Evolutionary conservation across 2,329 filamentous ascomycete species (phyloP).

Genomic region (Pestalotiopsis sp.): DNA sequence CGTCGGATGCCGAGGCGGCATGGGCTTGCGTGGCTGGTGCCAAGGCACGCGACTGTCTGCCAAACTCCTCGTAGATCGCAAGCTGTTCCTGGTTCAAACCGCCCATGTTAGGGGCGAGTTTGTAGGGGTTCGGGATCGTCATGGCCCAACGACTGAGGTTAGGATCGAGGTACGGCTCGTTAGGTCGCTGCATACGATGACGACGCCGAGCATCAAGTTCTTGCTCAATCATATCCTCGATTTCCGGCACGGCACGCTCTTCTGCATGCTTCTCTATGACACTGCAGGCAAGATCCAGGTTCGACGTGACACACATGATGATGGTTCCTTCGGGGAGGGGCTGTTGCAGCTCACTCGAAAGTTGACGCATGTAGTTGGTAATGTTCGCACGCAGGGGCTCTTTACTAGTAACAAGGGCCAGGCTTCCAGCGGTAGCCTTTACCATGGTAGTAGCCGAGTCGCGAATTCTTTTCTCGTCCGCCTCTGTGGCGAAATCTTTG

Average conservation of each 20-base stretch:
- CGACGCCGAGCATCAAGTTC: constrained; percentile 78
- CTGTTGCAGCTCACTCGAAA: constrained; percentile 71
- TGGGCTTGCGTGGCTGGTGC: constrained; percentile 57
- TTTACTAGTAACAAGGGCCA: constrained; percentile 97
- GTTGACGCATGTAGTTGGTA: constrained; percentile 86
- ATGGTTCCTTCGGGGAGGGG: constrained; percentile 93
- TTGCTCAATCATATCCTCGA: constrained; percentile 87
- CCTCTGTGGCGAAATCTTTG: constrained; percentile 95
- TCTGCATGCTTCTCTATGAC: constrained; percentile 97
- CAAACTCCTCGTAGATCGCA: constrained; percentile 96
- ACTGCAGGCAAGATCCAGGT: constrained; percentile 88
- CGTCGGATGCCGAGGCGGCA: constrained; percentile 60
- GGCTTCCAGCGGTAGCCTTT: constrained; percentile 88
- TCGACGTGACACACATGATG: constrained; percentile 98
- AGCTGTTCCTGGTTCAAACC: constrained; percentile 91
- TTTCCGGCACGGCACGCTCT: constrained; percentile 89
- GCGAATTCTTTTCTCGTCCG: constrained; percentile 83
- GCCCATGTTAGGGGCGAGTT: constrained; percentile 68
- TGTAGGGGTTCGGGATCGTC: constrained; percentile 92
- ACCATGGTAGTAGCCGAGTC: constrained; percentile 92
- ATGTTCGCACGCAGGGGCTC: constrained; percentile 96
- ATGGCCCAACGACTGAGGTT: constrained; percentile 88
- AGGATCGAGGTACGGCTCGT: constrained; percentile 82
- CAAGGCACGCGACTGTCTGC: constrained; percentile 74
- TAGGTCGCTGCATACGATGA: constrained; percentile 74